Evolutionary conservation across 352 stramenopile species (phyloP).

Genomic region (Thraustotheca clavata): DNA sequence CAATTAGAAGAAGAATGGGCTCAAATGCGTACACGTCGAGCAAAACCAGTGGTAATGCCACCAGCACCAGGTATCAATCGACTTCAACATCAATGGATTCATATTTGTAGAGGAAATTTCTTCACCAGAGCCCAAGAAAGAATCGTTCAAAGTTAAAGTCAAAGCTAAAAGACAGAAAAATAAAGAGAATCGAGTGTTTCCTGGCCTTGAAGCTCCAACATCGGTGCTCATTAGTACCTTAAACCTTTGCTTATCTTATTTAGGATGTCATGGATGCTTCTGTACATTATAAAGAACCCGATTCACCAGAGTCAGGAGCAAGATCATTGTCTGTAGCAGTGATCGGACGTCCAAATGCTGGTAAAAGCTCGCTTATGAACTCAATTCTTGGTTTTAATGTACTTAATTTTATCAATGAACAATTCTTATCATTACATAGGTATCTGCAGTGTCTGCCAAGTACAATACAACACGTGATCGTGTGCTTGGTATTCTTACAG

Average conservation of each 20-base stretch:
- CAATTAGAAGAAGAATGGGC: conserved; percentile 7
- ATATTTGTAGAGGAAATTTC: neutral
- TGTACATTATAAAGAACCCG: conserved; percentile 12
- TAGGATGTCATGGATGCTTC: conserved; percentile 17
- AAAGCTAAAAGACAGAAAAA: conserved; percentile 7
- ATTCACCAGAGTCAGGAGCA: conserved; percentile 19
- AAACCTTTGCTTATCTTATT: neutral
- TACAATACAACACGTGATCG: conserved; percentile 83
- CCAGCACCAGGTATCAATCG: neutral
- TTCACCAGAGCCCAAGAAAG: neutral
- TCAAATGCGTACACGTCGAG: conserved; percentile 7
- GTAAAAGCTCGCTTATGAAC: conserved; percentile 85
- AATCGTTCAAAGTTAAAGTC: neutral
- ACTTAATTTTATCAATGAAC: neutral
- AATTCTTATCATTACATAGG: conserved; percentile 18
- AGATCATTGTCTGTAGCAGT: conserved; percentile 68
- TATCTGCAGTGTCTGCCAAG: conserved; percentile 80
- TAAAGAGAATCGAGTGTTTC: conserved; percentile 18
- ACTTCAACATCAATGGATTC: neutral
- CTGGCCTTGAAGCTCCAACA: neutral
- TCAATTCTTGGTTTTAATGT: conserved; percentile 61
- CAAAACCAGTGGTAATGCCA: neutral
- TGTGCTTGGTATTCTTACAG: conserved; percentile 66
- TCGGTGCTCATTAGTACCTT: neutral
- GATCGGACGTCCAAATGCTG: conserved; percentile 78